phyloP scores from a whole-genome alignment of 2,329 filamentous ascomycete genomes.

The Alternaria hordeiaustralica region DNA sequence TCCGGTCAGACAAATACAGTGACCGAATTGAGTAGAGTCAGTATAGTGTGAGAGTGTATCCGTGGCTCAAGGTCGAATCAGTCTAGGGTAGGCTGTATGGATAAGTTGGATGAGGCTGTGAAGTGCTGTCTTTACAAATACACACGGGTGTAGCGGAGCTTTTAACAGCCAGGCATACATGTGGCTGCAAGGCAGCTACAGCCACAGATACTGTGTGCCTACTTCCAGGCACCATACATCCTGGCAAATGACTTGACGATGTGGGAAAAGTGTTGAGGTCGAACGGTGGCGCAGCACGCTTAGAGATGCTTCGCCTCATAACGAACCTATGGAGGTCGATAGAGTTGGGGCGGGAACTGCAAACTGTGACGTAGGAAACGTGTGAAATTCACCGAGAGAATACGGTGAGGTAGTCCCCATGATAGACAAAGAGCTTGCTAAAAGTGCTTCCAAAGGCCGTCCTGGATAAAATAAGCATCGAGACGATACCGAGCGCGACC shows the following conservation, averaged over 20 bases:
- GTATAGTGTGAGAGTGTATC: neutral
- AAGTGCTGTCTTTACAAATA: neutral
- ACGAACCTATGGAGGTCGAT: constrained; percentile 3
- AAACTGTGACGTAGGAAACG: neutral
- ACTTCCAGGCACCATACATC: constrained; percentile 7
- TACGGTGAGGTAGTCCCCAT: neutral
- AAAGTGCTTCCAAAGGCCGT: neutral
- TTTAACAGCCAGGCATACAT: neutral
- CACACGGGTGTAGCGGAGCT: neutral
- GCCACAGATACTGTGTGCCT: constrained; percentile 5
- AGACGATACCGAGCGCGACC: neutral
- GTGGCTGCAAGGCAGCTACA: neutral
- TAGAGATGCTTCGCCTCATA: constrained; percentile 10
- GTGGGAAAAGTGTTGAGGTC: constrained; percentile 13
- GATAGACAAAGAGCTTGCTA: neutral
- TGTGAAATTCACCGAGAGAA: neutral
- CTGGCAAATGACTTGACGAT: neutral
- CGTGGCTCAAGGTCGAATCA: neutral
- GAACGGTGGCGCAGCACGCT: constrained; percentile 15
- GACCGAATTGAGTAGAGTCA: neutral
- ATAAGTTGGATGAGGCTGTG: neutral
- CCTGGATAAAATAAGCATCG: neutral
- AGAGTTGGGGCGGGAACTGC: constrained; percentile 2
- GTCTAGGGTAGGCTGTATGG: neutral
- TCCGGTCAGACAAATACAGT: constrained; percentile 2